Evolutionary conservation across 116 monocot species (phyloP).

Genomic region (Trichopus zeylanicus): DNA sequence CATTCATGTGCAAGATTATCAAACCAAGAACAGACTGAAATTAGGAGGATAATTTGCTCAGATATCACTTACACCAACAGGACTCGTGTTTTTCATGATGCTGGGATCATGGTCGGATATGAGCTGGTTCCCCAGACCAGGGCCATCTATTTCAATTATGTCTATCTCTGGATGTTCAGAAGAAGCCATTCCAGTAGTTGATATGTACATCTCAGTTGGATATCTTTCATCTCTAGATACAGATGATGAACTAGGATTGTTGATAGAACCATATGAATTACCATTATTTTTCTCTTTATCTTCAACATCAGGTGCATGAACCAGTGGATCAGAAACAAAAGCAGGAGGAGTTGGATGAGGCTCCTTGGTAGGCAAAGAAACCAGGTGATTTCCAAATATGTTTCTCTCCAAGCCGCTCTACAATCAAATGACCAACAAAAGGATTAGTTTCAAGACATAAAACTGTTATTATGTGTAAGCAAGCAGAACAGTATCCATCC

Average conservation of each 20-base stretch:
- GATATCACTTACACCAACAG: constrained; percentile 43
- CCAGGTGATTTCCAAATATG: constrained; percentile 28
- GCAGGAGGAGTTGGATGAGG: constrained; percentile 23
- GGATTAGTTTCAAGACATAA: background rate
- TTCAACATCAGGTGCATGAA: constrained; percentile 27
- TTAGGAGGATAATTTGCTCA: background rate
- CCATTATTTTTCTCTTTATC: constrained; percentile 24
- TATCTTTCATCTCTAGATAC: constrained; percentile 11
- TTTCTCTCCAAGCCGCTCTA: constrained; percentile 35
- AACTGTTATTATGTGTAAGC: too few species aligned
- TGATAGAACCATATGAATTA: constrained; percentile 30
- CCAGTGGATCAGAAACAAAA: constrained; percentile 68
- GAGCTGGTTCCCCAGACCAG: constrained; percentile 31
- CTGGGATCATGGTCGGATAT: constrained; percentile 32
- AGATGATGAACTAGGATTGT: constrained; percentile 21
- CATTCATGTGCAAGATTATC: background rate
- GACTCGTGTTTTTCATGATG: constrained; percentile 44
- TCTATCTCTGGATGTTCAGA: constrained; percentile 42
- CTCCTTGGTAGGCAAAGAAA: constrained; percentile 21
- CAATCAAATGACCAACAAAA: background rate
- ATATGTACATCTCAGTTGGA: constrained; percentile 18
- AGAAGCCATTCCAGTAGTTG: constrained; percentile 19
- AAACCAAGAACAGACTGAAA: background rate
- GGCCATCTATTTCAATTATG: constrained; percentile 82
- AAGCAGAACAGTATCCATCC: background rate